Evolutionary conservation across 1,139 yeast species (phyloP).

Genomic region (Torulaspora pretoriensis): DNA sequence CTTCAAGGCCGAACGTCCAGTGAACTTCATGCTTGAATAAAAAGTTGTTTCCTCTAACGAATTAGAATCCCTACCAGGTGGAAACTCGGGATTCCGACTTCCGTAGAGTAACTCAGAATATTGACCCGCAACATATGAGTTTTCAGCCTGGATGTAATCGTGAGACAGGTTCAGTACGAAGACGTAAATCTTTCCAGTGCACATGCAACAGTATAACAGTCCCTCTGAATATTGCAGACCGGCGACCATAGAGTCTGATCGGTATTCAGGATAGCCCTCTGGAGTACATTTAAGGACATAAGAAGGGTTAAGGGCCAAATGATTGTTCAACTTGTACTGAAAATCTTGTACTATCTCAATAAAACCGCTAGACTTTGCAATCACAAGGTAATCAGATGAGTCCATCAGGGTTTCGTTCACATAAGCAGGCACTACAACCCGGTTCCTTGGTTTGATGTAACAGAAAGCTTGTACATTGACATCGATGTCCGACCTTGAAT

Average conservation of each 20-base stretch:
- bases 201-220: constrained; percentile 28
- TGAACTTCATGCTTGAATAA: constrained; percentile 17
- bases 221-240: constrained; percentile 28
- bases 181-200: constrained; percentile 26
- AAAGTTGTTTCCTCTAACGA: constrained; percentile 21
- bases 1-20: constrained; percentile 18
- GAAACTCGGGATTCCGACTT: not conserved
- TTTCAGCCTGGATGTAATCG: constrained; percentile 24
- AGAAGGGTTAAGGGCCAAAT: constrained; percentile 16
- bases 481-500: constrained; percentile 18
- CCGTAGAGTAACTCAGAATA: constrained; percentile 9
- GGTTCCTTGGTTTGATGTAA: constrained; percentile 23
- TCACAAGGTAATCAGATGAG: constrained; percentile 28
- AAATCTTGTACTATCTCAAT: constrained; percentile 31
- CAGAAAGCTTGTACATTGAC: constrained; percentile 28
- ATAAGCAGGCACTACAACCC: constrained; percentile 11
- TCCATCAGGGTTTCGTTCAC: constrained; percentile 16
- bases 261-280: constrained; percentile 14
- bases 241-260: constrained; percentile 20
- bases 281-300: constrained; percentile 27
- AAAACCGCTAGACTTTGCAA: constrained; percentile 30
- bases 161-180: constrained; percentile 29
- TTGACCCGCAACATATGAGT: constrained; percentile 9
- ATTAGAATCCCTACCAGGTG: constrained; percentile 10
- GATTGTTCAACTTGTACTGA: constrained; percentile 17